Evolutionary conservation across 177 flowering plant species (phyloP), one percentile per base, ranked within the genome.

Genomic region (Vitis hybrid): DNA sequence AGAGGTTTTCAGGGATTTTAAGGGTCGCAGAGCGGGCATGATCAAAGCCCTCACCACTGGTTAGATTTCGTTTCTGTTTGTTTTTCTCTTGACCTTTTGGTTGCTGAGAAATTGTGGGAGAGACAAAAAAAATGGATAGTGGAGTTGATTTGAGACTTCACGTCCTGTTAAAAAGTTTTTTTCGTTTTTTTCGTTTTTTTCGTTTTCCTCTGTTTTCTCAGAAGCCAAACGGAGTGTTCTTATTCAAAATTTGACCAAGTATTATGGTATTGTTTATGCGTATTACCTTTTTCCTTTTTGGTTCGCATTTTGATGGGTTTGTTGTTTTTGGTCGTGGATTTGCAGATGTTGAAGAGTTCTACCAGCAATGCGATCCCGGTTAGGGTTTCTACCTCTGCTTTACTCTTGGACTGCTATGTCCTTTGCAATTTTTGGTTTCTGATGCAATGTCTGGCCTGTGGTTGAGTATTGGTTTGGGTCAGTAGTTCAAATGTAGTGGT

Each of bases 361-460:
- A 76, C 68, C 85, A 83, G 72, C 93, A 87, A 78, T 91, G 93
- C 70, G 92, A 90, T 83, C 97, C 97, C 65, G 97, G 97, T 91
- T 82, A 81, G 91, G 80, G 80, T 80, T 84, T 80, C 51, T 65
- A 5, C 31, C 26, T 51, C 52, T 56, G 10, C 31, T 79, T 61
- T 45, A 26, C 14, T 11, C 19, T 19, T 60, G n/a, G 58, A 33
- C 51, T 60, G 49, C 29, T 26, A 26, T 26, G 29, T 26, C 29
- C 29, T 26, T 26, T 26, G 13, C 33, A 39, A 51, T 62, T 55
- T 51, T 49, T 13, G 19, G 26, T 29, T 6, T 67, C n/a, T 61
- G 45, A 14, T 11, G 18, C 20, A 19, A 5, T 48, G 29, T 64
- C 29, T 29, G 15, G 14, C 16, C 55, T 64, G 53, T 52, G 5